phyloP scores from a whole-genome alignment of 2,329 filamentous ascomycete genomes.

The Xylariaceae sp. region DNA sequence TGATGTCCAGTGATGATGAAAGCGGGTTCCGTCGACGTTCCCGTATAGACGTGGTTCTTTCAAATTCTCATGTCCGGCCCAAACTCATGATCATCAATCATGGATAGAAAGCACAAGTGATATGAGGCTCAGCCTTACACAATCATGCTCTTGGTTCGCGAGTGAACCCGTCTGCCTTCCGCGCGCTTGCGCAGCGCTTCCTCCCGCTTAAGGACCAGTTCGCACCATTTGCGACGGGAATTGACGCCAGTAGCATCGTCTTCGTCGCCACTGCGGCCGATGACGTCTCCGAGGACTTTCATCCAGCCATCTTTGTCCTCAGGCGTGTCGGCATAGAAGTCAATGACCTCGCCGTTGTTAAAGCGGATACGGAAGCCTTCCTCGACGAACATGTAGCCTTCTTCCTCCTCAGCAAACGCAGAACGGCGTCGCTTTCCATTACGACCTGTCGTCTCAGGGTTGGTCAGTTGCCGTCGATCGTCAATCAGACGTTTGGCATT shows the following conservation, averaged over 20 bases:
- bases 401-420: constrained; percentile 96
- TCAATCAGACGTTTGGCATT: constrained; percentile 95
- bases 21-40: neutral
- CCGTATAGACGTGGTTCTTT: constrained; percentile 10
- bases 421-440: constrained; percentile 85
- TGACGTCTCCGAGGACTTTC: constrained; percentile 78
- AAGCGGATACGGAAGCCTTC: constrained; percentile 99
- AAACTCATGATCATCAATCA: constrained; percentile 30
- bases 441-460: constrained; percentile 80
- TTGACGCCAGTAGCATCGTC: constrained; percentile 53
- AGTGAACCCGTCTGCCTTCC: constrained; percentile 58
- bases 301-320: constrained; percentile 95
- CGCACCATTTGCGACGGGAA: constrained; percentile 67
- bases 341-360: constrained; percentile 96
- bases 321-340: constrained; percentile 93
- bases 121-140: constrained; percentile 46
- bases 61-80: constrained; percentile 15
- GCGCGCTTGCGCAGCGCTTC: constrained; percentile 62
- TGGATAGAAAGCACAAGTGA: constrained; percentile 19
- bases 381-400: constrained; percentile 99
- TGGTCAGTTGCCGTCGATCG: constrained; percentile 81
- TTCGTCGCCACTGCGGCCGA: constrained; percentile 60
- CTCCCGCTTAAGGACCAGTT: constrained; percentile 68
- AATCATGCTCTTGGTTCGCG: constrained; percentile 64
- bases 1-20: constrained; percentile 3